Evolutionary conservation across 805 yeast genomes (phyloP).

Genomic region (Lipomyces sp.): DNA sequence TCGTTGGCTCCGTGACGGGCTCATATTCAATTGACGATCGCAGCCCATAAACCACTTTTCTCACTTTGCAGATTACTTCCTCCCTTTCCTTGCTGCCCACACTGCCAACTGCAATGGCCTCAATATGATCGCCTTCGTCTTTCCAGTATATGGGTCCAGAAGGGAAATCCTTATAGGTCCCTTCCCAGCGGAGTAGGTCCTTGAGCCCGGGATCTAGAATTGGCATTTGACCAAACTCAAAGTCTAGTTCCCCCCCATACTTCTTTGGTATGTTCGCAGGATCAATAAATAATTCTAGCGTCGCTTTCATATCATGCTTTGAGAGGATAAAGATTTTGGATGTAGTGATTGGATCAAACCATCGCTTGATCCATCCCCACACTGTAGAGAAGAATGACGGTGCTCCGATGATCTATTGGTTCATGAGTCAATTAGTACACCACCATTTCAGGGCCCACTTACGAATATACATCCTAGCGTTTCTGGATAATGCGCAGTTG

Average conservation of each 20-base stretch:
- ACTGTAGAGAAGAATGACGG: slow-evolving; percentile 10
- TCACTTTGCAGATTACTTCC: background rate
- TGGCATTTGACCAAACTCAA: background rate
- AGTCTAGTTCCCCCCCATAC: slow-evolving; percentile 6
- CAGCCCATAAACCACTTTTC: background rate
- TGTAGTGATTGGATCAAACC: slow-evolving; percentile 8
- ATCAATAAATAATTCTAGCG: background rate
- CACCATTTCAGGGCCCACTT: background rate
- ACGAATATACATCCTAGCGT: slow-evolving; percentile 1
- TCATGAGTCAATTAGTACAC: background rate
- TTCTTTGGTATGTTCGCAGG: slow-evolving; percentile 7
- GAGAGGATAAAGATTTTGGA: slow-evolving; percentile 9
- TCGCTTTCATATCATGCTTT: background rate
- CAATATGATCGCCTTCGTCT: slow-evolving; percentile 1
- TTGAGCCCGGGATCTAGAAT: background rate
- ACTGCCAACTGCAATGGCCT: background rate
- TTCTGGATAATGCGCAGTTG: slow-evolving; percentile 8
- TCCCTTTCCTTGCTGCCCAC: slow-evolving; percentile 1
- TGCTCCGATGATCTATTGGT: slow-evolving; percentile 1
- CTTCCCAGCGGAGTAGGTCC: background rate
- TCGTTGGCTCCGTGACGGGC: too few relatives aligned
- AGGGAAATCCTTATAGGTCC: slow-evolving; percentile 4
- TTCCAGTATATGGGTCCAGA: slow-evolving; percentile 8
- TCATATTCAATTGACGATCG: too few relatives aligned
- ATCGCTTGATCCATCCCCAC: slow-evolving; percentile 10